Conservation (phyloP, 1,284 basidiomycete genomes). For the Flammula alnicola region DNA sequence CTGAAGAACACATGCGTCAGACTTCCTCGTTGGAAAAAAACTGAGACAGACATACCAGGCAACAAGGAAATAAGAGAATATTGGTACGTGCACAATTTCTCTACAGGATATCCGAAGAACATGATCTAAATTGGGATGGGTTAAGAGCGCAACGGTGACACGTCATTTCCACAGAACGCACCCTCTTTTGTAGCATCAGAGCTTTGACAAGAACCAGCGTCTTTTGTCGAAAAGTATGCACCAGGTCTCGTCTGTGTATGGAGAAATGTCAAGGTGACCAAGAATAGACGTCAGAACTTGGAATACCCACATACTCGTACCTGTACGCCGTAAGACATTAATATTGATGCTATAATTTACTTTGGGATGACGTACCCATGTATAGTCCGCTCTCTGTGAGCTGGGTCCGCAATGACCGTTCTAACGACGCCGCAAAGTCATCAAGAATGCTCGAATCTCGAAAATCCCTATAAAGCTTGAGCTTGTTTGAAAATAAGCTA, state of each 20-base stretch:
- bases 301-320: slow-evolving; percentile 76
- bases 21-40: neutral
- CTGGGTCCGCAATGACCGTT: slow-evolving; percentile 67
- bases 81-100: slow-evolving; percentile 95
- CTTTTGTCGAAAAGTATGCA: slow-evolving; percentile 93
- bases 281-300: neutral
- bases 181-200: slow-evolving; percentile 90
- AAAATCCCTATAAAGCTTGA: too few species aligned
- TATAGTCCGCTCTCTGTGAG: slow-evolving; percentile 83
- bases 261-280: neutral
- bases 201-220: slow-evolving; percentile 95
- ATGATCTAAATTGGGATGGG: slow-evolving; percentile 78
- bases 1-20: slow-evolving; percentile 43
- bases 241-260: slow-evolving; percentile 74
- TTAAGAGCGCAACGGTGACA: neutral
- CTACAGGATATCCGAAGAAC: slow-evolving; percentile 97
- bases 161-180: slow-evolving; percentile 31
- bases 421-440: slow-evolving; percentile 80
- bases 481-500: too few species aligned
- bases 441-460: slow-evolving; percentile 81
- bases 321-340: slow-evolving; percentile 45
- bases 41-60: slow-evolving; percentile 69
- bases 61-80: slow-evolving; percentile 90
- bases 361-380: slow-evolving; percentile 83
- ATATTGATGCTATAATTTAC: too few species aligned